Evolutionary conservation across 192 early-diverging fungal genomes (phyloP).

Genomic region (Pecoramyces ruminantium): DNA sequence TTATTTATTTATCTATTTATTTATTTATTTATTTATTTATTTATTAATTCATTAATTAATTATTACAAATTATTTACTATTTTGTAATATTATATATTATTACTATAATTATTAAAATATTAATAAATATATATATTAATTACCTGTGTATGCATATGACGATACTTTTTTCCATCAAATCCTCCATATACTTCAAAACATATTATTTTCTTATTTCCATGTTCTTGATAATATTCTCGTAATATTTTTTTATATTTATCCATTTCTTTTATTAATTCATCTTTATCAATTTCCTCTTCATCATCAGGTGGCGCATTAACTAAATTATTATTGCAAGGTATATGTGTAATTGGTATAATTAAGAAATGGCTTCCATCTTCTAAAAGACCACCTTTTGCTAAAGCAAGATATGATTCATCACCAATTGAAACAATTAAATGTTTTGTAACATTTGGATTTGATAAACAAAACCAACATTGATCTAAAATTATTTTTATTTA

Average conservation of each 20-base stretch:
- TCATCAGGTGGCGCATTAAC: conserved; percentile 7
- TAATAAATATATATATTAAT: conserved; percentile 6
- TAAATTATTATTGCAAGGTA: conserved; percentile 7
- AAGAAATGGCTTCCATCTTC: conserved; percentile 68
- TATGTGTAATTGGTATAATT: conserved; percentile 47
- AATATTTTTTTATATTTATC: conserved; percentile 1
- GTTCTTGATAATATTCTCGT: conserved; percentile 1
- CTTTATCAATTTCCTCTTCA: conserved; percentile 4
- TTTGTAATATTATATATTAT: no score
- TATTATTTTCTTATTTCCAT: conserved; percentile 11
- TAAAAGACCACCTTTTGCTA: conserved; percentile 76
- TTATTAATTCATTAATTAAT: no score
- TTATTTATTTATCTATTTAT: no score
- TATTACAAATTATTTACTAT: no score
- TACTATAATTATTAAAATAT: background rate
- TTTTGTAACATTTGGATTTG: conserved; percentile 75
- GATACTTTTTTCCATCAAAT: conserved; percentile 15
- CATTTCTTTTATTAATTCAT: conserved; percentile 9
- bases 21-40: no score
- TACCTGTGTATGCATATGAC: conserved; percentile 57
- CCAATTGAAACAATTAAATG: conserved; percentile 77
- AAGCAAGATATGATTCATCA: conserved; percentile 59
- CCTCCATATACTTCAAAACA: conserved; percentile 4
- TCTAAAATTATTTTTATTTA: no score
- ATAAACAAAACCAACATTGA: conserved; percentile 91